Evolutionary conservation across 805 yeast species (phyloP).

Genomic region (Lachancea meyersii): DNA sequence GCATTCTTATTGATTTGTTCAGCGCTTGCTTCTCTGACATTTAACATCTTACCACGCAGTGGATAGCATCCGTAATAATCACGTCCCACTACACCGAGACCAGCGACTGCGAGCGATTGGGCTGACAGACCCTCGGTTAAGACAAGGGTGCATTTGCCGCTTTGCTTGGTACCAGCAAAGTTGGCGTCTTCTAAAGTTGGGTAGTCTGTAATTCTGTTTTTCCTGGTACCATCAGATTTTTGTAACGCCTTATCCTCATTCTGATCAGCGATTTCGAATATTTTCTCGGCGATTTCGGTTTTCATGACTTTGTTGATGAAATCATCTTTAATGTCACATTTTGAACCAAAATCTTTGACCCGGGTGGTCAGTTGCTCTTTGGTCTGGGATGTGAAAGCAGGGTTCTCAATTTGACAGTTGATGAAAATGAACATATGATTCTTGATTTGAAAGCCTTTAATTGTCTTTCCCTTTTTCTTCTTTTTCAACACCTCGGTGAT

Average conservation of each 20-base stretch:
- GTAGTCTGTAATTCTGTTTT: constrained; percentile 79
- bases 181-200: constrained; percentile 93
- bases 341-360: constrained; percentile 83
- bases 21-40: constrained; percentile 95
- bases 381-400: constrained; percentile 96
- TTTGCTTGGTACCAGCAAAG: constrained; percentile 90
- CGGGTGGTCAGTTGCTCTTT: constrained; percentile 93
- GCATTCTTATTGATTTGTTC: constrained; percentile 90
- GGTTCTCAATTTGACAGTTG: constrained; percentile 90
- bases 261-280: constrained; percentile 75
- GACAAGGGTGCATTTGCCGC: constrained; percentile 85
- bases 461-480: constrained; percentile 49
- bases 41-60: constrained; percentile 85
- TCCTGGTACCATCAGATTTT: constrained; percentile 82
- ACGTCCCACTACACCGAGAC: constrained; percentile 90
- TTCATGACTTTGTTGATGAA: constrained; percentile 68
- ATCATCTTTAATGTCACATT: constrained; percentile 66
- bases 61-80: constrained; percentile 95
- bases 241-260: constrained; percentile 84
- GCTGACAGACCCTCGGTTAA: constrained; percentile 98
- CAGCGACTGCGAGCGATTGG: constrained; percentile 82
- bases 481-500: constrained; percentile 66
- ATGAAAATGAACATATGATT: constrained; percentile 86
- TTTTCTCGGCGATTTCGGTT: constrained; percentile 53
- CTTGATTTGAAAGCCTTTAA: constrained; percentile 83